These are phyloP conservation scores for Nadsonia starkeyi-henricii DNA, from an alignment of 1,139 yeast genomes.

Conservation along the genomic window DNA sequence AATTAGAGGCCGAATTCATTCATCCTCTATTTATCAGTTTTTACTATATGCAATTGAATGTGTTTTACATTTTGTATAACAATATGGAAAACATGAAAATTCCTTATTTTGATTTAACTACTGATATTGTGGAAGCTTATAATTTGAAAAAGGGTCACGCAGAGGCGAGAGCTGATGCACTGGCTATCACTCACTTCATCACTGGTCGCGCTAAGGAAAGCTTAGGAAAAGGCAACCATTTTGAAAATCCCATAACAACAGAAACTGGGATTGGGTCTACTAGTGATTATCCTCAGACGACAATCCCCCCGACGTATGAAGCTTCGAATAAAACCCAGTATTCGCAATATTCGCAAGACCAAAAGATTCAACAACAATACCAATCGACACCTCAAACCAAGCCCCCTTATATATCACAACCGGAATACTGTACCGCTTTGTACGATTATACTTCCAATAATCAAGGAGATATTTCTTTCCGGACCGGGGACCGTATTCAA, in stretches of 20 bases:
- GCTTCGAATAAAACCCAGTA: conserved; percentile 14
- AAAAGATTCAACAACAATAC: conserved; percentile 11
- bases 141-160: conserved; percentile 71
- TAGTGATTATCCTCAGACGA: conserved; percentile 15
- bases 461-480: conserved; percentile 74
- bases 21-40: conserved; percentile 85
- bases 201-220: conserved; percentile 76
- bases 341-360: conserved; percentile 13
- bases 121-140: conserved; percentile 70
- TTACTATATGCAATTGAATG: conserved; percentile 94
- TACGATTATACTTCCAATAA: conserved; percentile 76
- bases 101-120: conserved; percentile 74
- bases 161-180: conserved; percentile 76
- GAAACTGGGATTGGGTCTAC: conserved; percentile 27
- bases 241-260: neutral
- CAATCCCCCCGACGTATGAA: conserved; percentile 19
- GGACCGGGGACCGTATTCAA: conserved; percentile 79
- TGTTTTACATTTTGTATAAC: conserved; percentile 79
- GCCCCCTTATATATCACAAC: conserved; percentile 21
- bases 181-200: conserved; percentile 79
- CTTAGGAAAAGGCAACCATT: conserved; percentile 34
- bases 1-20: conserved; percentile 81
- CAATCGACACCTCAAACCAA: conserved; percentile 8
- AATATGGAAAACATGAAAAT: conserved; percentile 93
- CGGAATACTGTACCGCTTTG: conserved; percentile 55